Base-by-base conservation (phyloP, 2,329 filamentous ascomycete species). In the Paracamarosporium sp. region DNA sequence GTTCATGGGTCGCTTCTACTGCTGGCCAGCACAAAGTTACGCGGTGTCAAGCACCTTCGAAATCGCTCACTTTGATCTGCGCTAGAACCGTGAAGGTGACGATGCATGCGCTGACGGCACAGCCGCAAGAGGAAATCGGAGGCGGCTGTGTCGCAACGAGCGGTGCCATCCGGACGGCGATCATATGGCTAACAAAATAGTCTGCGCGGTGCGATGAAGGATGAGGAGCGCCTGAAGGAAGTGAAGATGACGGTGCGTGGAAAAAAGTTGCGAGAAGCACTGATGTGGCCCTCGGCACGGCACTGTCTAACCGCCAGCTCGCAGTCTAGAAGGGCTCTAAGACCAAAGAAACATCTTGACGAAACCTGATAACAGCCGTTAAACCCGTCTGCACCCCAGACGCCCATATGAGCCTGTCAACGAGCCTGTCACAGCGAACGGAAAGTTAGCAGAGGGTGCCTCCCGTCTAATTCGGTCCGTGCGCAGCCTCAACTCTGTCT, bases 401-500 rank as follows among this genome's bases (percentile, higher is more conserved):
- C 53, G 31, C 15, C 25, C n/a, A 9, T 25, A 1, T 31, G 0
- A 31, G 41, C 24, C 40, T 55, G 45, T 33, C 30, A 50, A 53
- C 30, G 36, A 36, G n/a, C 33, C 22, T 52, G 47, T 53, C 48
- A 44, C 30, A 25, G 27, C 38, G 28, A 44, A 36, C 28, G 11
- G 41, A 38, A 13, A 17, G n/a, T 53, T 17, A 28, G n/a, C 27
- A 4, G 41, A 43, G 44, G 27, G 33, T n/a, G 53, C 20, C 27
- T 12, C 43, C 33, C 22, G 33, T 22, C 15, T 31, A 51, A 50
- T 46, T 44, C 45, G 57, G 61, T 28, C 61, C 55, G 62, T 61
- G 65, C 62, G 50, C 33, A 52, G 43, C 57, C 35, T 69, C 64
- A 64, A 47, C 65, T 53, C 65, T 66, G 66, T 68, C 64, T 69